phyloP scores from a whole-genome alignment of 2,329 filamentous ascomycete species.

The Cladophialophora exuberans region DNA sequence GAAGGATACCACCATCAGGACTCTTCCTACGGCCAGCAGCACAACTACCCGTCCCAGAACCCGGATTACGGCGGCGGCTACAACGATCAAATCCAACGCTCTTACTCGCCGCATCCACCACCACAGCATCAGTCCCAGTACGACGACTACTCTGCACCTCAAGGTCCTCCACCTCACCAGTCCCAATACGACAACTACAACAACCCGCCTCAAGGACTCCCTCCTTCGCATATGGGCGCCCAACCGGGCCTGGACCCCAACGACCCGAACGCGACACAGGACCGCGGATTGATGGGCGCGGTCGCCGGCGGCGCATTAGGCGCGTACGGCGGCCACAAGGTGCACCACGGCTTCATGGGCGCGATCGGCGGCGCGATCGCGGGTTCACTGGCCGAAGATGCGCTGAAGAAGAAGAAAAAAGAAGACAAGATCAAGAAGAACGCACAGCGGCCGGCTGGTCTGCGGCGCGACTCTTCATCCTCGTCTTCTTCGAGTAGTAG shows the following conservation, averaged over 20 bases:
- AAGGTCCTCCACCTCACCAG: constrained; percentile 1
- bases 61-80: constrained; percentile 21
- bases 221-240: not conserved
- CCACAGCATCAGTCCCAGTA: constrained; percentile 10
- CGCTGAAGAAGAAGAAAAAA: constrained; percentile 42
- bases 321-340: constrained; percentile 51
- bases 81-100: constrained; percentile 14
- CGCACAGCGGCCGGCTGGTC: constrained; percentile 12
- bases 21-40: constrained; percentile 18
- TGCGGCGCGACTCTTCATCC: constrained; percentile 23
- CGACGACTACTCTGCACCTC: constrained; percentile 9
- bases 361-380: constrained; percentile 52
- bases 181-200: not conserved
- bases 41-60: constrained; percentile 11
- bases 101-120: constrained; percentile 13
- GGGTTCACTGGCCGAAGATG: constrained; percentile 50
- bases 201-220: constrained; percentile 3
- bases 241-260: constrained; percentile 45
- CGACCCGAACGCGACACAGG: constrained; percentile 38
- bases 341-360: constrained; percentile 50
- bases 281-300: constrained; percentile 52
- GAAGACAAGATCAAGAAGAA: constrained; percentile 26
- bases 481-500: constrained; percentile 26
- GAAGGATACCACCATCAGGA: constrained; percentile 3
- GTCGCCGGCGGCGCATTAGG: constrained; percentile 52